These are phyloP conservation scores for Annulohypoxylon maeteangense DNA, from an alignment of 495 filamentous ascomycete species.

Conservation along the genomic window DNA sequence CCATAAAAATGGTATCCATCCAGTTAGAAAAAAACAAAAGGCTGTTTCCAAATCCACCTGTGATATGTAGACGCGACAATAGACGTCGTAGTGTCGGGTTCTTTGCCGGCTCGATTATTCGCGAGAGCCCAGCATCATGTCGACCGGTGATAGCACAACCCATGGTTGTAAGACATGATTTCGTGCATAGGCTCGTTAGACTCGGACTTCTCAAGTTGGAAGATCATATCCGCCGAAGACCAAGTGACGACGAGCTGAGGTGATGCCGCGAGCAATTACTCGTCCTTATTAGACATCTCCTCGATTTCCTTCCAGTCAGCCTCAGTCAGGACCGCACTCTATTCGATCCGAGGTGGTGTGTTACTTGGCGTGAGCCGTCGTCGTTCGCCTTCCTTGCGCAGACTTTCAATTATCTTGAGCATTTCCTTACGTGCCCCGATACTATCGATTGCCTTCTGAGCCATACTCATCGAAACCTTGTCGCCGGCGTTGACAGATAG, in stretches of 20 bases:
- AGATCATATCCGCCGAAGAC: background rate
- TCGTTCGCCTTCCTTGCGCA: slow-evolving; percentile 83
- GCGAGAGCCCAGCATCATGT: background rate
- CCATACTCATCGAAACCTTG: slow-evolving; percentile 95
- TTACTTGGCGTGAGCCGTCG: slow-evolving; percentile 59
- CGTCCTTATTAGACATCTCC: background rate
- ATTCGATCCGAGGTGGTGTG: slow-evolving; percentile 48
- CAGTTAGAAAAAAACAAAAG: slow-evolving; percentile 10
- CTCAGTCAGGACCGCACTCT: background rate
- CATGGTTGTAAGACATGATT: background rate
- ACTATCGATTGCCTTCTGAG: slow-evolving; percentile 81
- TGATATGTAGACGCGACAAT: slow-evolving; percentile 21
- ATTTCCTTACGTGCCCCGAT: slow-evolving; percentile 83
- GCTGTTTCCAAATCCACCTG: slow-evolving; percentile 20
- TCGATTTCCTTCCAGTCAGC: background rate
- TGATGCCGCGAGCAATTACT: background rate
- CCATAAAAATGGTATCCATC: slow-evolving; percentile 28
- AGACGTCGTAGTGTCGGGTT: background rate
- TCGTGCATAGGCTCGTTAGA: background rate
- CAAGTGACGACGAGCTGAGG: background rate
- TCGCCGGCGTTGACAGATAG: slow-evolving; percentile 76
- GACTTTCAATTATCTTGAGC: slow-evolving; percentile 81
- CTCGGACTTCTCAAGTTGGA: background rate
- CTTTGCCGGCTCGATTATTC: background rate
- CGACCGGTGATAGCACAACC: background rate